Evolutionary conservation across 805 yeast species (phyloP).

Genomic region (Yamadazyma laniorum): DNA sequence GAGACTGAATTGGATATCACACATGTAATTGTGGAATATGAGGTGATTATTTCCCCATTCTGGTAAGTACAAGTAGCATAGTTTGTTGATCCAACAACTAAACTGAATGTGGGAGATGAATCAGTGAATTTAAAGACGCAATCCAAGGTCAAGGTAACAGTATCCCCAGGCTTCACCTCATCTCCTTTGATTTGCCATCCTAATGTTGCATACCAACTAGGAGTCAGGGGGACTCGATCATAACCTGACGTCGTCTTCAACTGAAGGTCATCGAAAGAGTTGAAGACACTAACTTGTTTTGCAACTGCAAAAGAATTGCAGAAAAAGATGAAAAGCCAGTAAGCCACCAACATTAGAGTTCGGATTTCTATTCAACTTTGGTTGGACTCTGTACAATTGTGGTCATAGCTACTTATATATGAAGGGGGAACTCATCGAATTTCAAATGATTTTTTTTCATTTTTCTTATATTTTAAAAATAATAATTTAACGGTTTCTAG

Average conservation of each 20-base stretch:
- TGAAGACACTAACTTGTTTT: constrained; percentile 12
- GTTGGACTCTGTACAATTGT: too few relatives aligned
- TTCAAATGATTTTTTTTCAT: too few relatives aligned
- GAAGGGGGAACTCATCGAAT: too few relatives aligned
- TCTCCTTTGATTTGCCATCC: constrained; percentile 20
- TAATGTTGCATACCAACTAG: constrained; percentile 19
- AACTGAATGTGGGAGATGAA: constrained; percentile 10
- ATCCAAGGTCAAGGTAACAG: constrained; percentile 25
- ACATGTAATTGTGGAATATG: constrained; percentile 20
- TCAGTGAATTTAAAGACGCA: constrained; percentile 24
- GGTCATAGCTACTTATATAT: too few relatives aligned
- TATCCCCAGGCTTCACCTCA: constrained; percentile 22
- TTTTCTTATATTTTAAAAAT: too few relatives aligned
- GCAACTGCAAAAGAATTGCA: constrained; percentile 5
- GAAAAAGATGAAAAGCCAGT: neutral
- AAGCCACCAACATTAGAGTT: too few relatives aligned
- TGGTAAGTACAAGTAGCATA: constrained; percentile 24
- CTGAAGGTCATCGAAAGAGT: constrained; percentile 6
- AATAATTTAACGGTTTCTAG: too few relatives aligned
- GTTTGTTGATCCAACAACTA: constrained; percentile 12
- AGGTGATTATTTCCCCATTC: constrained; percentile 16
- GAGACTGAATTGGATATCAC: constrained; percentile 14
- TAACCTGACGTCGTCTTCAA: constrained; percentile 5
- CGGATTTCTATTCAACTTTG: too few relatives aligned
- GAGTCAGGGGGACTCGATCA: constrained; percentile 1